These are phyloP conservation scores for Didymella glomerata DNA, from an alignment of 2,329 filamentous ascomycete genomes.

Conservation along the genomic window DNA sequence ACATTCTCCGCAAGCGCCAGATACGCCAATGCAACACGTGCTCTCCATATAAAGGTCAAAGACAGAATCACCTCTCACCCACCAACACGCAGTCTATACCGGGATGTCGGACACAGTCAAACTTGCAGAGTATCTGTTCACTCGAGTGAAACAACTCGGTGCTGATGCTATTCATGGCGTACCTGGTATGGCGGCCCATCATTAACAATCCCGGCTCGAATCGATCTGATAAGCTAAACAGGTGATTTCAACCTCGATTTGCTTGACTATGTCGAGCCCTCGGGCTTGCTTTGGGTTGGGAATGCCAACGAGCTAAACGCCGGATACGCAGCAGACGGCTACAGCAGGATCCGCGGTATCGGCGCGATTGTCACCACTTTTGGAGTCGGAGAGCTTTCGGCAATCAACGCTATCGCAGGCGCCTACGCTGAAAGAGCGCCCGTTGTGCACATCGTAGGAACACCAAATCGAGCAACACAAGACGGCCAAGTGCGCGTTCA, in stretches of 20 bases:
- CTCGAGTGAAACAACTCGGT: slow-evolving; percentile 50
- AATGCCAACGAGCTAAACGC: slow-evolving; percentile 65
- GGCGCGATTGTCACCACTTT: slow-evolving; percentile 77
- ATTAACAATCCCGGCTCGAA: neutral
- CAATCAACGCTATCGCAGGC: slow-evolving; percentile 77
- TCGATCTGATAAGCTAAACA: neutral
- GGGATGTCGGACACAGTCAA: slow-evolving; percentile 19
- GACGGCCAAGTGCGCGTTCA: slow-evolving; percentile 61
- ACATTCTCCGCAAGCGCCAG: neutral
- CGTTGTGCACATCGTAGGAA: slow-evolving; percentile 68
- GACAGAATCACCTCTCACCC: neutral
- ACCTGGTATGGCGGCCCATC: slow-evolving; percentile 13
- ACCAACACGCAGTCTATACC: no score
- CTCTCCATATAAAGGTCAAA: neutral
- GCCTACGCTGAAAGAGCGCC: slow-evolving; percentile 76
- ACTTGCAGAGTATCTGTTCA: slow-evolving; percentile 37
- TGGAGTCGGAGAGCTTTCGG: slow-evolving; percentile 73
- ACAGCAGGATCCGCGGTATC: slow-evolving; percentile 64
- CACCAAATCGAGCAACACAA: slow-evolving; percentile 57
- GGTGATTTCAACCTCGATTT: slow-evolving; percentile 46
- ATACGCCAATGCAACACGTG: neutral
- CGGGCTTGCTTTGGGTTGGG: slow-evolving; percentile 55
- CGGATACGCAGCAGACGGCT: slow-evolving; percentile 64
- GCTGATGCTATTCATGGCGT: slow-evolving; percentile 56
- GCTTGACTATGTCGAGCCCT: slow-evolving; percentile 48